Percentiles rank a stretch among this genome's conserved stretches.
Evolutionary conservation across 768 basidiomycete genomes (phyloP).

Genomic region (Hysterangium stoloniferum): DNA sequence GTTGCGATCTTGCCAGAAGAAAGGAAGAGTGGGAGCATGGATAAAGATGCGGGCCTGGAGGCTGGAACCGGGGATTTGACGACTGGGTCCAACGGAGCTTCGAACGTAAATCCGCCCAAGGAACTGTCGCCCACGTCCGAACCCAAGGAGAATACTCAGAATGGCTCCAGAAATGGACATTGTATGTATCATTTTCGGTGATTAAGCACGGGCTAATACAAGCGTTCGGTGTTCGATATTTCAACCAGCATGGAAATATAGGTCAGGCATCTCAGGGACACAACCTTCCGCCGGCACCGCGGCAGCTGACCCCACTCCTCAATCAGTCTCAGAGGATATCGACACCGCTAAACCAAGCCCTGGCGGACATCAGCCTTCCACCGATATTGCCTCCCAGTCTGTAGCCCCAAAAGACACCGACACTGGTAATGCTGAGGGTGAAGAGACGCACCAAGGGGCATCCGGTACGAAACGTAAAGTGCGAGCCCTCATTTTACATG

Average conservation of each 20-base stretch:
- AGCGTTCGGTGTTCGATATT: too few species aligned
- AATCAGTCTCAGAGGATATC: too few species aligned
- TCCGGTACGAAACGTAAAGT: background rate
- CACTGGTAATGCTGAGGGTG: background rate
- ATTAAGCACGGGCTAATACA: too few species aligned
- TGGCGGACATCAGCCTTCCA: too few species aligned
- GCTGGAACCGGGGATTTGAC: background rate
- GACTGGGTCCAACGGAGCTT: background rate
- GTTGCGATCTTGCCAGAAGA: slow-evolving; percentile 46
- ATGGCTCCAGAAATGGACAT: background rate
- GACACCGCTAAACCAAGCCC: too few species aligned
- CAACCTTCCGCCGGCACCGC: too few species aligned
- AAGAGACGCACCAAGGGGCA: background rate
- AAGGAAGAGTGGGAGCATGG: slow-evolving; percentile 14
- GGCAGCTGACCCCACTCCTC: too few species aligned
- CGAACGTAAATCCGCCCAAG: background rate
- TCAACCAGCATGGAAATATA: too few species aligned
- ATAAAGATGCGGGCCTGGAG: background rate
- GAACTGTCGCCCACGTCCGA: background rate
- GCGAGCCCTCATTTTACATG: background rate
- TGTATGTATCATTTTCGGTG: too few species aligned
- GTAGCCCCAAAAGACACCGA: too few species aligned
- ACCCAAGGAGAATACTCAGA: background rate
- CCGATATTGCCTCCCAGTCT: background rate
- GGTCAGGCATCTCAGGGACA: too few species aligned